Base-by-base conservation (phyloP, 2,329 filamentous ascomycete genomes). In the Trichoderma sp. region DNA sequence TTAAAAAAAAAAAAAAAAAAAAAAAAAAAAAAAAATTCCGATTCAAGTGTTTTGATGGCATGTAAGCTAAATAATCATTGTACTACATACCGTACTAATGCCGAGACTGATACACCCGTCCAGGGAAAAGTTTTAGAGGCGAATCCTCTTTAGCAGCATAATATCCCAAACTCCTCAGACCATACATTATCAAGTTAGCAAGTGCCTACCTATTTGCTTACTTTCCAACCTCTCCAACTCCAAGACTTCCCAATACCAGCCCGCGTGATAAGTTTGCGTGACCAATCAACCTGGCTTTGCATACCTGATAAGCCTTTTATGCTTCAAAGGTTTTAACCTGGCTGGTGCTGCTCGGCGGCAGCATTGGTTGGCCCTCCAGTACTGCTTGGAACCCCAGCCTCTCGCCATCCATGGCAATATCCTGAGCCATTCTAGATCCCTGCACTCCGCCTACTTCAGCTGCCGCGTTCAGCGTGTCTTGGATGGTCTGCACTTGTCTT, bases 401-500 rank as follows among this genome's bases (percentile, higher is more conserved):
- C 32, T 84, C 84, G 17, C 81, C 82, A 54, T 86, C 84, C n/a
- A 74, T 77, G 70, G 80, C 73, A 1, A 79, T 77, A 10, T 84
- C 84, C 66, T 84, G 80, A 1, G 82, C 82, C 75, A 85, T 73
- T 61, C 81, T 82, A 19, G 80, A 72, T 4, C 82, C 83, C 67
- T 84, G 82, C 19, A 86, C 85, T 34, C 83, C 84, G 6, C 84
- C 85, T 7, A 78, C 76, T 0, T 79, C 74, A 0, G 80, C 80
- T 1, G 84, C 86, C n/a, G 80, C 81, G 77, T 84, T 86, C n/a
- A 97, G 83, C 0, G 86, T 85, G 54, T 93, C 90, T 79, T 97
- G 92, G 0, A 93, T 90, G 70, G 94, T 91, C 64, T 89, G 87
- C 29, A 97, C 91, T 64, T 94, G 88, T 79, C 91, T 91, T 83